Base-by-base conservation (phyloP, 2,329 filamentous ascomycete species). In the Raffaelea ambrosiae region DNA sequence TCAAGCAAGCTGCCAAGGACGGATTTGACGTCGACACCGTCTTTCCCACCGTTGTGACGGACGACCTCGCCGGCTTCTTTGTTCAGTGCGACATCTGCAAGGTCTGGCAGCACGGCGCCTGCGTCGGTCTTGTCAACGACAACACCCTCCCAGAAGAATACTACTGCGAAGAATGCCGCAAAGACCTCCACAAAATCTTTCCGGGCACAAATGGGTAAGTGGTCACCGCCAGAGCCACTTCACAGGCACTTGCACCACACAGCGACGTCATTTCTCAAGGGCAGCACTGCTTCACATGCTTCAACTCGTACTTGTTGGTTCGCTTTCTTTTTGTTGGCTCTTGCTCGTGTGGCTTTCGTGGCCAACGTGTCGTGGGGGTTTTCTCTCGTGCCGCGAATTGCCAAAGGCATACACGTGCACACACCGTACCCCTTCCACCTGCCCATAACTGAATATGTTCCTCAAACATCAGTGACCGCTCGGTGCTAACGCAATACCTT, bases 41-140 rank as follows among this genome's bases (percentile, higher is more conserved):
- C 68, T 67, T 75, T 65, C 65, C 74, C 64, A 68, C 81, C 69
- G 70, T 82, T 54, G 73, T 88, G 53, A 80, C 83, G 29, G 89
- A 95, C 59, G 91, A 97, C 55, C 77, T 91, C 55, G 93, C 91
- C 40, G 91, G 90, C 46, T 85, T 97, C 67, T 98, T 96, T 67
- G 90, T 98, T 56, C 91, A 97, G 71, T 98, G 93, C 76, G 93
- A 97, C 68, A 76, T 87, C 54, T 98, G 93, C 73, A 94, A 95
- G 64, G 93, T 97, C 54, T 98, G 91, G 93, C 93, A 98, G 65
- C 93, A 98, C 64, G 93, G 93, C 59, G 91, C 90, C 51, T 98
- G 93, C 62, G 91, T 98, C 51, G 91, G 93, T 51, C 95, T 98
- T 60, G 89, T 95, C 71, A 93, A 93, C 57, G 91, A 95, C 66